Conservation (phyloP, 176 grass and related monocot genomes). For the Saccharum officinarum region DNA sequence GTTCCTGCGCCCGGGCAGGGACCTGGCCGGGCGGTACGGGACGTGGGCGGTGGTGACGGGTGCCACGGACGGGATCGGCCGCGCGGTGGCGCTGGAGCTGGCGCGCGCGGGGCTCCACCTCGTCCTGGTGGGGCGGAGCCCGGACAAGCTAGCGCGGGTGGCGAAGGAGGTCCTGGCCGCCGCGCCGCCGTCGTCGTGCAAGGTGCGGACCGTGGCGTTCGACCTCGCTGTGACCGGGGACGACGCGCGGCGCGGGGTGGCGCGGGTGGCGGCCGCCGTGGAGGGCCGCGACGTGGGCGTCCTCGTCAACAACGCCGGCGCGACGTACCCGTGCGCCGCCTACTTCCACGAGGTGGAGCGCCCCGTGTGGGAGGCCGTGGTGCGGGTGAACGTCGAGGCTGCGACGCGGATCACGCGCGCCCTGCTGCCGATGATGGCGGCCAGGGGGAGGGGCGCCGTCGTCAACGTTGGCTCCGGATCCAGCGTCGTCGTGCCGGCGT, state of each 20-base stretch:
- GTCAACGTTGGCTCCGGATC: constrained; percentile 61
- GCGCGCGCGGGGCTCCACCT: constrained; percentile 47
- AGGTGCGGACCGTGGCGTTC: constrained; percentile 44
- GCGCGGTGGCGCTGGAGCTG: constrained; percentile 49
- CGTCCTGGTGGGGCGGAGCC: constrained; percentile 64
- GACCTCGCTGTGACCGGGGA: constrained; percentile 43
- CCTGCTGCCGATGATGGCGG: constrained; percentile 46
- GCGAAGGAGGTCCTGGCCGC: neutral
- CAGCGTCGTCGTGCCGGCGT: constrained; percentile 42
- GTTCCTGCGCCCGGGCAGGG: constrained; percentile 22
- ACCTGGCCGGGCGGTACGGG: constrained; percentile 34
- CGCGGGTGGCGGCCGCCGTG: constrained; percentile 25
- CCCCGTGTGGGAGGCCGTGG: constrained; percentile 35
- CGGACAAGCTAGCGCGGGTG: constrained; percentile 50
- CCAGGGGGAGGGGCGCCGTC: constrained; percentile 43
- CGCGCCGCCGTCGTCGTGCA: constrained; percentile 22
- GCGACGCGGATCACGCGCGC: constrained; percentile 49
- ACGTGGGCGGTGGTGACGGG: constrained; percentile 63
- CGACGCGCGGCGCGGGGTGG: neutral
- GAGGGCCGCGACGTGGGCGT: constrained; percentile 53
- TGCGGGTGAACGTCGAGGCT: constrained; percentile 61
- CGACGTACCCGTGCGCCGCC: constrained; percentile 50
- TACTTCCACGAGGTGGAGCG: constrained; percentile 62
- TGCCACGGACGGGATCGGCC: constrained; percentile 72
- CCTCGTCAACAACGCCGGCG: constrained; percentile 72